Conservation (phyloP, 1,284 basidiomycete species). For the Neolentinus lepideus region DNA sequence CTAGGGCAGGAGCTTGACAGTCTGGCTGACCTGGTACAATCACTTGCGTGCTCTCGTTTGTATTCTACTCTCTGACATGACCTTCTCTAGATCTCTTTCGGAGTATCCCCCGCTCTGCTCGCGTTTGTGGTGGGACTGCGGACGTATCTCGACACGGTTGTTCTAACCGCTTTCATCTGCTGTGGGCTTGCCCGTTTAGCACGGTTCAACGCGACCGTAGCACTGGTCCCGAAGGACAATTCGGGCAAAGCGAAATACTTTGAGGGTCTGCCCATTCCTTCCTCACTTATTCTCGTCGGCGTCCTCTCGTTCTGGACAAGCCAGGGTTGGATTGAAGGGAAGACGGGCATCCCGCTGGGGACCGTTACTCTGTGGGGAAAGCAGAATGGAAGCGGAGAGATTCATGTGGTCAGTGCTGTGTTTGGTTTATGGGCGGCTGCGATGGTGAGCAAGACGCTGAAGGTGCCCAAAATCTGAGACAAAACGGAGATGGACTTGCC, state of each 20-base stretch:
- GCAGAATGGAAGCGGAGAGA: slow-evolving; percentile 67
- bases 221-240: slow-evolving; percentile 84
- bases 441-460: slow-evolving; percentile 94
- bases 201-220: slow-evolving; percentile 97
- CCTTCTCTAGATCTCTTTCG: slow-evolving; percentile 82
- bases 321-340: slow-evolving; percentile 77
- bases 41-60: not conserved
- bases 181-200: slow-evolving; percentile 94
- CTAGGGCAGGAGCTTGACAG: slow-evolving; percentile 98
- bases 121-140: slow-evolving; percentile 91
- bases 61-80: not conserved
- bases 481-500: not conserved
- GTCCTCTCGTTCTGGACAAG: slow-evolving; percentile 80
- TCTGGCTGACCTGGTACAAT: slow-evolving; percentile 85
- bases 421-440: slow-evolving; percentile 84
- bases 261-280: slow-evolving; percentile 96
- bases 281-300: slow-evolving; percentile 77
- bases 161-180: slow-evolving; percentile 89
- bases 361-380: slow-evolving; percentile 66
- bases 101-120: slow-evolving; percentile 90
- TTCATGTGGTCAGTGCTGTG: slow-evolving; percentile 70
- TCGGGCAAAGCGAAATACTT: slow-evolving; percentile 92
- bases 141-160: slow-evolving; percentile 83
- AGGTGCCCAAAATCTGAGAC: slow-evolving; percentile 67
- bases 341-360: slow-evolving; percentile 71